Conservation (phyloP, 148 eudicot genomes). For the Dysphania ambrosioides region DNA sequence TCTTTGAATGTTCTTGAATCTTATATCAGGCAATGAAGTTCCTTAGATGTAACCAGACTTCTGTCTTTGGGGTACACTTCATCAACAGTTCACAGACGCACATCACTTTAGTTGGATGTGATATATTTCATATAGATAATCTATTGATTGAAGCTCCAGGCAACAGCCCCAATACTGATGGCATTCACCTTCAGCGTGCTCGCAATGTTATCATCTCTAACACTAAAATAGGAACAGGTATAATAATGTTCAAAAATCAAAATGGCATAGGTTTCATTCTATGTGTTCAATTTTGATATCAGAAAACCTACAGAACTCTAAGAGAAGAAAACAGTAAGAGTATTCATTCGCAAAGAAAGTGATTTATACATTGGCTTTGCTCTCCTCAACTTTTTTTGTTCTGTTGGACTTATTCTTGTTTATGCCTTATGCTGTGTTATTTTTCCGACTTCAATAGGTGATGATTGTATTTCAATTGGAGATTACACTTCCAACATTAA, state of each 20-base stretch:
- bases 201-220: conserved; percentile 35
- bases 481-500: conserved; percentile 47
- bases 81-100: conserved; percentile 61
- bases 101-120: conserved; percentile 31
- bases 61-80: conserved; percentile 36
- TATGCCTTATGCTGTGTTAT: too few relatives aligned
- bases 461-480: conserved; percentile 68
- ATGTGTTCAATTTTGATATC: too few relatives aligned
- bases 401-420: too few relatives aligned
- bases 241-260: background rate
- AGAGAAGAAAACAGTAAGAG: background rate
- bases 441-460: conserved; percentile 38
- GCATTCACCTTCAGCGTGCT: conserved; percentile 55
- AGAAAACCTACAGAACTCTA: background rate
- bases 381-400: too few relatives aligned
- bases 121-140: conserved; percentile 28
- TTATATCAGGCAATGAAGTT: conserved; percentile 52
- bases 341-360: background rate
- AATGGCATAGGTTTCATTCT: too few relatives aligned
- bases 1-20: conserved; percentile 1
- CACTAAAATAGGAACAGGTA: conserved; percentile 42
- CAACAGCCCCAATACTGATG: conserved; percentile 65
- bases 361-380: too few relatives aligned
- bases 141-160: conserved; percentile 47
- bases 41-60: conserved; percentile 42